Base-by-base conservation (phyloP, 441 rosid species). In the Mallotus japonicus region DNA sequence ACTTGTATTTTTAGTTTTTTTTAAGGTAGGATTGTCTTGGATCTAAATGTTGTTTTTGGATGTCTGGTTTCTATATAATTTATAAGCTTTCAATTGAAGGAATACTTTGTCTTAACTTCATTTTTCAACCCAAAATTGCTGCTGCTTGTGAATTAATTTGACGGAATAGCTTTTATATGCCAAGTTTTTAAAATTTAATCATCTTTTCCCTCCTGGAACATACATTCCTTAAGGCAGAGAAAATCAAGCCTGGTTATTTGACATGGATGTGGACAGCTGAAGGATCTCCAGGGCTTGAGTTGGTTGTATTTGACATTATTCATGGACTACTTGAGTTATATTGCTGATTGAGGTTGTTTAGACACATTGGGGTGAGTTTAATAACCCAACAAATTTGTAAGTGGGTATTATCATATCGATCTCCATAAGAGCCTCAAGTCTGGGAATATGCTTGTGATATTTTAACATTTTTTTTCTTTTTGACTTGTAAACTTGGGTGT, bases 1-100 rank as follows among this genome's bases (percentile, higher is more conserved):
- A 77, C 75, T 77, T 69, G 61, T 65, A 17, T 73, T 64, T 65
- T 77, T 75, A 65, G 65, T 75, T 37, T 69, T 24, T 55, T 32
- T 62, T 73, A 80, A 83, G 87, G 90, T 87, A 81, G 90, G 85
- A 53, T 77, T 77, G 76, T 60, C 46, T 65, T 19, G 65, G 15
- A 68, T 59, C 70, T 66, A 50, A 40, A 14, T 34, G 58, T 65
- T 51, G 28, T 49, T 71, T 57, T 71, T 28, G 32, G 9, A 65
- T 19, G 13, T 44, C 24, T 50, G 24, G 34, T 44, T 8, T 60
- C 8, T 20, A 17, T 37, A 49, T 47, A 6, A 61, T 51, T 50
- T 54, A 19, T 50, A 61, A 62, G 32, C 53, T 22, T 7, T 19
- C 10, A 69, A 20, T 55, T 70, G 59, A 54, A 57, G 28, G 19